These are phyloP conservation scores for Fagus sylvatica DNA, from an alignment of 306 rosid species.

Conservation along the genomic window DNA sequence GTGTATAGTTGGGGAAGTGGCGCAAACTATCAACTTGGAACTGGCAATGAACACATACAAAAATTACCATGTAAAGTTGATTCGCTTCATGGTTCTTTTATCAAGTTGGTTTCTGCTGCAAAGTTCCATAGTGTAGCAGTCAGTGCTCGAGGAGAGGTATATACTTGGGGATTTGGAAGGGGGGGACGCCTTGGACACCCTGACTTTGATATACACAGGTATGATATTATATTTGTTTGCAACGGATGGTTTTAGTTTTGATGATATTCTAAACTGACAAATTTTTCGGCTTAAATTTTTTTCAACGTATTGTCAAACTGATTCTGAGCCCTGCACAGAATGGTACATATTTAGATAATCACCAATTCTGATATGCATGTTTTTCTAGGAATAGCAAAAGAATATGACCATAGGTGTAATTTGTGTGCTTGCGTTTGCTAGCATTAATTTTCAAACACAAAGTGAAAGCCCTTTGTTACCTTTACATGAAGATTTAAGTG, in stretches of 20 bases:
- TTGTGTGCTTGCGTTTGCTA: not conserved
- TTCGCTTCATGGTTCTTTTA: constrained; percentile 65
- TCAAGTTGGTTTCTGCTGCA: constrained; percentile 78
- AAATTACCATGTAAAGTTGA: constrained; percentile 93
- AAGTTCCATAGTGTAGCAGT: constrained; percentile 96
- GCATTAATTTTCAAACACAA: not conserved
- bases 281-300: not conserved
- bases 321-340: not conserved
- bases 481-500: not conserved
- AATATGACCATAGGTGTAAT: not conserved
- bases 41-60: constrained; percentile 91
- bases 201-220: constrained; percentile 98
- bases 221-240: constrained; percentile 8
- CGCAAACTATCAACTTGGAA: constrained; percentile 94
- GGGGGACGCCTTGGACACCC: constrained; percentile 99
- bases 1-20: constrained; percentile 98
- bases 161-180: constrained; percentile 98
- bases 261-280: not conserved
- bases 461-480: not conserved
- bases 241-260: not conserved
- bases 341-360: not conserved
- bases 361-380: not conserved
- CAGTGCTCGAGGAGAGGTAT: constrained; percentile 73
- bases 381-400: not conserved
- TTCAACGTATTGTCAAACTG: not conserved